Base-by-base conservation (phyloP, 192 early-diverging fungal genomes). In the Podila verticillata region DNA sequence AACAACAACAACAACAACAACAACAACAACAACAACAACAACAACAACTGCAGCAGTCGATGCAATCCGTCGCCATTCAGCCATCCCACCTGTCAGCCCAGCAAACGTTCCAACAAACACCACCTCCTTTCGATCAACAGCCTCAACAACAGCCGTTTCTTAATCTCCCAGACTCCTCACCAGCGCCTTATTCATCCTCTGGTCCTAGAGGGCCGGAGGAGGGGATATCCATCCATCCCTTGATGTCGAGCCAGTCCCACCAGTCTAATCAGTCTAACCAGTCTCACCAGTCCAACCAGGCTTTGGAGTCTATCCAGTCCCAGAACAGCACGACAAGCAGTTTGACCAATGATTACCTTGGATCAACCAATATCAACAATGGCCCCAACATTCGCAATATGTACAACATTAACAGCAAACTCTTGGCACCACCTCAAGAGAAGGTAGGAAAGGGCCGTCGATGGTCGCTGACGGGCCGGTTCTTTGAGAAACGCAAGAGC, bases 401-500 rank as follows among this genome's bases (percentile, higher is more conserved):
- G 39, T 44, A 44, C 39, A 44, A 44, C 12, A 44, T 44, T 15
- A 15, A 44, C 39, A 15, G 17, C 39, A 44, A 15, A 44, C 39
- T 44, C 39, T 44, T 44, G 39, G 20, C 51, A 24, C n/a, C 51
- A 22, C 8, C 51, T 7, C 51, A 54, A 12, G 51, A 54, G 9
- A 54, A 54, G 51, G 51, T 19, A 54, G n/a, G 51, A 17, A 54
- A 54, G 22, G 22, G 51, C 5, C 51, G 51, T 26, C 51, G 51
- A 24, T 54, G 51, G 51, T 54, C 51, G 0, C 51, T 54, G 6
- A 26, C 51, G n/a, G 51, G 51, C 10, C n/a, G 51, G 22, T 54
- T 54, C 51, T 54, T 54, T 54, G 51, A 54, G 51, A 54, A 54
- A 12, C 51, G 51, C 24, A 54, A 54, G 51, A 54, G 51, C 7